phyloP scores from a whole-genome alignment of 140 eudicot genomes.

The Flaveria floridana region DNA sequence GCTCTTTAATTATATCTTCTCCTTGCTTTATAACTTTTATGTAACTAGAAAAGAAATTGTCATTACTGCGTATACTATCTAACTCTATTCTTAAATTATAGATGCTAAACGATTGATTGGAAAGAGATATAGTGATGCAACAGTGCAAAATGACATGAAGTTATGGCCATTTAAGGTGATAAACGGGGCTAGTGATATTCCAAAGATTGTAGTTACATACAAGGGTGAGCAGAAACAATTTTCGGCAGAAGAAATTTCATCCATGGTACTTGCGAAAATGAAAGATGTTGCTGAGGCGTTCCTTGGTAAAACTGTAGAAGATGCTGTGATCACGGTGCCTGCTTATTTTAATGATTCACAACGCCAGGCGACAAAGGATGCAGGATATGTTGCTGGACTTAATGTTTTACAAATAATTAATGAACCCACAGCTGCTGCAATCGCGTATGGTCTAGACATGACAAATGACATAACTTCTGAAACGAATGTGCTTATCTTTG shows the following conservation, averaged over 20 bases:
- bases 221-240: conserved; percentile 6
- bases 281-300: conserved; percentile 25
- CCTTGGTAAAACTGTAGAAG: conserved; percentile 23
- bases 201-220: conserved; percentile 18
- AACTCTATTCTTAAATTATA: neutral
- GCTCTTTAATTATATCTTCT: neutral
- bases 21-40: neutral
- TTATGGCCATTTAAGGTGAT: conserved; percentile 14
- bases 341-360: conserved; percentile 22
- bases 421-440: conserved; percentile 29
- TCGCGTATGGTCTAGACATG: conserved; percentile 22
- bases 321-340: conserved; percentile 30
- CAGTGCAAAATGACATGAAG: conserved; percentile 15
- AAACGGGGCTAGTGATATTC: neutral
- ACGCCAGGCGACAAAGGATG: conserved; percentile 27
- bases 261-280: conserved; percentile 22
- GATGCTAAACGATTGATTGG: conserved; percentile 22
- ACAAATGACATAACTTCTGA: neutral
- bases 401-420: conserved; percentile 21
- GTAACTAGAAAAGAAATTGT: neutral
- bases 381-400: conserved; percentile 24
- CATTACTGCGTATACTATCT: neutral
- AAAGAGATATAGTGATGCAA: conserved; percentile 7
- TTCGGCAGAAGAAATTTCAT: conserved; percentile 15
- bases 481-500: conserved; percentile 21